Evolutionary conservation across 139 green algal species (phyloP).

Genomic region (Picochlorum sp.): DNA sequence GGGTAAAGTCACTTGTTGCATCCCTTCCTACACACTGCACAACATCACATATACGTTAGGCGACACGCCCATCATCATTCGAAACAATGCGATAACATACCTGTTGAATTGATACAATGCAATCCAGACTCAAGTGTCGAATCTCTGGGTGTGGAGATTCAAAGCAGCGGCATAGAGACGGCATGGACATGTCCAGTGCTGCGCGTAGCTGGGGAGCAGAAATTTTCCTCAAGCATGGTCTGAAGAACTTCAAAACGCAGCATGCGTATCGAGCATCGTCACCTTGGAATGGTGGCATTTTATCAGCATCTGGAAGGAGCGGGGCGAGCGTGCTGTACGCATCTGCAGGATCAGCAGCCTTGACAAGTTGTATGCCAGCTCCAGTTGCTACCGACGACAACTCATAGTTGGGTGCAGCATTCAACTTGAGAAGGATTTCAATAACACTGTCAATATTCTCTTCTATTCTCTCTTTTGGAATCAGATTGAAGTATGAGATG

Average conservation of each 20-base stretch:
- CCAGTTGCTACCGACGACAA: background rate
- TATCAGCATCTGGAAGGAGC: background rate
- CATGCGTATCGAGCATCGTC: background rate
- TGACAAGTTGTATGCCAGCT: background rate
- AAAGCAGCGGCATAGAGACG: slow-evolving; percentile 48
- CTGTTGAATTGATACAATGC: slow-evolving; percentile 37
- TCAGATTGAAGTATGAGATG: no score
- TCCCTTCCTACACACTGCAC: background rate
- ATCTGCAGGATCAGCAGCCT: background rate
- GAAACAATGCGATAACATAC: background rate
- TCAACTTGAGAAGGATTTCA: background rate
- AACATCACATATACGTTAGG: background rate
- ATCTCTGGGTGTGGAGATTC: slow-evolving; percentile 45
- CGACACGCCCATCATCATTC: background rate
- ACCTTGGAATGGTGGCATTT: slow-evolving; percentile 4
- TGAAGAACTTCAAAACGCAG: background rate
- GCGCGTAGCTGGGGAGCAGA: slow-evolving; percentile 12
- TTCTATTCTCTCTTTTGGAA: no score
- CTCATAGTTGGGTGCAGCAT: background rate
- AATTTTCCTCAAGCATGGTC: background rate
- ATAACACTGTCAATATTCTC: background rate
- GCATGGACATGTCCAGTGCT: slow-evolving; percentile 36
- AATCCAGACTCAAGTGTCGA: slow-evolving; percentile 50
- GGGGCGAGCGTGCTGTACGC: background rate
- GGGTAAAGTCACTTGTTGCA: background rate